Evolutionary conservation across 169 alveolate genomes (phyloP).

Genomic region (Plasmodium fragile): DNA sequence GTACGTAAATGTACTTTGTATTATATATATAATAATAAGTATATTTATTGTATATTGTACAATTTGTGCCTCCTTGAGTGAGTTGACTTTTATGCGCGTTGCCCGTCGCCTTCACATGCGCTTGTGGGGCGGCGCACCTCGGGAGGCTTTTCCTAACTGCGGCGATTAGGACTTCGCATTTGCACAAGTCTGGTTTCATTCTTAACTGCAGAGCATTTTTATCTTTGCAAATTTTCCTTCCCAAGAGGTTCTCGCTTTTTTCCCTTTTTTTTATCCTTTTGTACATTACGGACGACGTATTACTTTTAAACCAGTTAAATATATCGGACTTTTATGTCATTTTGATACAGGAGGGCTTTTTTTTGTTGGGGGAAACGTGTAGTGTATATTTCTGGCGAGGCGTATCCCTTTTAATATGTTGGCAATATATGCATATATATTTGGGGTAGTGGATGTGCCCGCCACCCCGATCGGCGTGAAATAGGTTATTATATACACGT

Average conservation of each 20-base stretch:
- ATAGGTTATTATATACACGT: not conserved
- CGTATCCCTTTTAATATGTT: not conserved
- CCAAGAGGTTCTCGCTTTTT: not conserved
- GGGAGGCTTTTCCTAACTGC: not conserved
- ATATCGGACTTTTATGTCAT: not conserved
- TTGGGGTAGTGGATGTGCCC: not conserved
- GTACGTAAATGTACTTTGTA: not conserved
- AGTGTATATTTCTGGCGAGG: not conserved
- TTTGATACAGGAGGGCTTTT: not conserved
- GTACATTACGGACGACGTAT: not conserved
- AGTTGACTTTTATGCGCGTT: not conserved
- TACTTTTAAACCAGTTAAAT: not conserved
- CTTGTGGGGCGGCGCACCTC: not conserved
- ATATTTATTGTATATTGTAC: not conserved
- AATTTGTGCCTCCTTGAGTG: not conserved
- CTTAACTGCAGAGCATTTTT: not conserved
- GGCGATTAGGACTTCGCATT: not conserved
- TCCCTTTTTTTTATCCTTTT: not conserved
- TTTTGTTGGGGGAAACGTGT: not conserved
- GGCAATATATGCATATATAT: not conserved
- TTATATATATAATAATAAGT: not conserved
- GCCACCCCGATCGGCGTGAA: conserved; percentile 1
- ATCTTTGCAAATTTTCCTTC: not conserved
- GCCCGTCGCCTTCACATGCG: not conserved
- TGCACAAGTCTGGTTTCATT: conserved; percentile 10